Percentiles rank a stretch among this genome's conserved stretches.
Evolutionary conservation across 2,329 filamentous ascomycete genomes (phyloP).

Genomic region (Cercospora sp.): DNA sequence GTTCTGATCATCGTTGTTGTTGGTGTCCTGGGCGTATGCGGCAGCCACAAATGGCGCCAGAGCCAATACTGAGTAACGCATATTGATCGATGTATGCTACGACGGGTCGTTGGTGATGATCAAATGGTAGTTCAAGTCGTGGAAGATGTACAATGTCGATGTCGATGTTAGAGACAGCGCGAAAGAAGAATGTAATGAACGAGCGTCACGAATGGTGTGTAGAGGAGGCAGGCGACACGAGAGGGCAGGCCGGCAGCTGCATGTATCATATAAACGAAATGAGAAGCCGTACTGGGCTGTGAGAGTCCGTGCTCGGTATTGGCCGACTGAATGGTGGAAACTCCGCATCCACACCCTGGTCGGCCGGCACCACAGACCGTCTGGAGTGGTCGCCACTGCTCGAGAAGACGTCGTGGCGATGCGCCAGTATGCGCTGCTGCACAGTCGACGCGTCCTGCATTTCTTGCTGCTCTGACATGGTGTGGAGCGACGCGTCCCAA

Average conservation of each 20-base stretch:
- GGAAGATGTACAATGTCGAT: neutral
- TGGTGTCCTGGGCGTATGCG: slow-evolving; percentile 41
- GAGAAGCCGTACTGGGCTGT: neutral
- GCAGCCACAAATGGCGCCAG: slow-evolving; percentile 46
- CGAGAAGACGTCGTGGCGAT: neutral
- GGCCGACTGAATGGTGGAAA: neutral
- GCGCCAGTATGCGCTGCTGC: neutral
- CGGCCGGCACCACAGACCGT: neutral
- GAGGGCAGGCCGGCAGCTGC: neutral
- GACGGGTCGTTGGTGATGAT: neutral
- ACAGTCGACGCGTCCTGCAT: neutral
- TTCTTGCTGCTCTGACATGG: neutral
- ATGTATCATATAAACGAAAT: slow-evolving; percentile 6
- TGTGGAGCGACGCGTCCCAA: neutral
- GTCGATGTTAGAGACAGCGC: neutral
- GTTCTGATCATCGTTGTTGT: slow-evolving; percentile 12
- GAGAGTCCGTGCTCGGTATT: neutral
- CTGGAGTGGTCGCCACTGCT: neutral
- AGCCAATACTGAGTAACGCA: slow-evolving; percentile 50
- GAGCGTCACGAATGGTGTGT: slow-evolving; percentile 1
- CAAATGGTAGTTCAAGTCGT: neutral
- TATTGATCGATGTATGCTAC: slow-evolving; percentile 37
- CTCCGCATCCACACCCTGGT: neutral
- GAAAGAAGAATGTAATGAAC: slow-evolving; percentile 2
- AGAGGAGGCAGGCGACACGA: slow-evolving; percentile 7